These are phyloP conservation scores for Sugiyamaella lignohabitans DNA, from an alignment of 805 yeast species.

Conservation along the genomic window DNA sequence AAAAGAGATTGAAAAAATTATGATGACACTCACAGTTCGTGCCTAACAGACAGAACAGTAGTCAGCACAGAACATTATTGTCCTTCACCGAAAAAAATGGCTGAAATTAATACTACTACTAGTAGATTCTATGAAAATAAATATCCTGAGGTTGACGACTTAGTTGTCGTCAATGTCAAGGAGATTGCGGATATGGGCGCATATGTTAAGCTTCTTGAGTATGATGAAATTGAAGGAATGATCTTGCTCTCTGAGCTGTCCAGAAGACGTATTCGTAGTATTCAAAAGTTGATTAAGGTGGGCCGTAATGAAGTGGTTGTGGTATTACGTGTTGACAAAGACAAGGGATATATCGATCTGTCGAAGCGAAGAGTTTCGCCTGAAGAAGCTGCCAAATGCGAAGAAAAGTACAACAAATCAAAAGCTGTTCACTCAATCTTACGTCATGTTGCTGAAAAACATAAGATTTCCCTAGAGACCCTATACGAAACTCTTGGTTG, in stretches of 20 bases:
- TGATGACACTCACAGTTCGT: neutral
- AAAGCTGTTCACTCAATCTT: conserved; percentile 97
- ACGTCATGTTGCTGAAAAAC: conserved; percentile 97
- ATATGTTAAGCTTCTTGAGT: conserved; percentile 85
- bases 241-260: conserved; percentile 91
- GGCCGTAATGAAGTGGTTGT: conserved; percentile 98
- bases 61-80: too few species aligned
- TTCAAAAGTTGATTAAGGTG: conserved; percentile 94
- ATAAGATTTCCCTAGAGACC: conserved; percentile 76
- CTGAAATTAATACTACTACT: conserved; percentile 46
- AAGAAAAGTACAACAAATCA: conserved; percentile 92
- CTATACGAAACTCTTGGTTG: conserved; percentile 89
- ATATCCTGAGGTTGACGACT: conserved; percentile 98
- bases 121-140: conserved; percentile 98
- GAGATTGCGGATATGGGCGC: conserved; percentile 99
- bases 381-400: conserved; percentile 95
- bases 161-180: conserved; percentile 93
- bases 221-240: conserved; percentile 99
- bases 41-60: neutral
- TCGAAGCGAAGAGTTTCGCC: conserved; percentile 97
- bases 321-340: conserved; percentile 95
- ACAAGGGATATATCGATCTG: conserved; percentile 95
- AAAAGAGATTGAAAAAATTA: neutral
- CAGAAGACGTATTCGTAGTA: conserved; percentile 97
- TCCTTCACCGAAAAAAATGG: neutral